Percentiles rank a stretch among this genome's conserved stretches.
Conservation (phyloP, 1,284 basidiomycete species). For the Takashimella koratensis region DNA sequence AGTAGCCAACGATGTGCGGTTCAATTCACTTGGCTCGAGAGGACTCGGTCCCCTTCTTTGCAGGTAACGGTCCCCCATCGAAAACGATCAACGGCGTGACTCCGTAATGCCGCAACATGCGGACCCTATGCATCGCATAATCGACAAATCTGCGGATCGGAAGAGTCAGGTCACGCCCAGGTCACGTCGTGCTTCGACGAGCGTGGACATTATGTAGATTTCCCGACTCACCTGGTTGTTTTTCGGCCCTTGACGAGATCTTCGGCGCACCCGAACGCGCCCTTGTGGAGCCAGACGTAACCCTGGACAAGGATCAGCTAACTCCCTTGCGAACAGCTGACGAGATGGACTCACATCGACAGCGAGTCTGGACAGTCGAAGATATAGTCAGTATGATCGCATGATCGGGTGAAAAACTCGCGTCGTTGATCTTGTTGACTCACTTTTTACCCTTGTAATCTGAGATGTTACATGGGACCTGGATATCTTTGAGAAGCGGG, state of each 20-base stretch:
- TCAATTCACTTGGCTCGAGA: slow-evolving; percentile 64
- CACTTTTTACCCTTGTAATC: slow-evolving; percentile 74
- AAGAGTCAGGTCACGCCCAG: background rate
- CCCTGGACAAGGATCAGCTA: slow-evolving; percentile 52
- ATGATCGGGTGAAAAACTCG: background rate
- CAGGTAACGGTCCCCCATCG: slow-evolving; percentile 91
- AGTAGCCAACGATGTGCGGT: too few species aligned
- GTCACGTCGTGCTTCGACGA: background rate
- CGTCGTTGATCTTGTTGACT: slow-evolving; percentile 10
- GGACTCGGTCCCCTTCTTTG: slow-evolving; percentile 85
- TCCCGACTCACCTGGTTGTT: slow-evolving; percentile 67
- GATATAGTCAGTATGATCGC: background rate
- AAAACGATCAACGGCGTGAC: slow-evolving; percentile 92
- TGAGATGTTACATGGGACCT: slow-evolving; percentile 69
- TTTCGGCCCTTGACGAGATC: slow-evolving; percentile 80
- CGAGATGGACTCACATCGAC: slow-evolving; percentile 37
- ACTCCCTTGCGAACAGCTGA: slow-evolving; percentile 13
- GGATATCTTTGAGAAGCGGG: slow-evolving; percentile 86
- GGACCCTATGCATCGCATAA: slow-evolving; percentile 89
- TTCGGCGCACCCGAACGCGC: slow-evolving; percentile 84
- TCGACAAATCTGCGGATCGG: slow-evolving; percentile 74
- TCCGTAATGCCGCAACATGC: slow-evolving; percentile 76
- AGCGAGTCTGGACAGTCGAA: slow-evolving; percentile 20
- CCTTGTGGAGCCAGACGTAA: slow-evolving; percentile 98
- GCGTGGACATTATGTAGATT: background rate